Conservation (phyloP, 768 basidiomycete species). For the Mycena indigotica region DNA sequence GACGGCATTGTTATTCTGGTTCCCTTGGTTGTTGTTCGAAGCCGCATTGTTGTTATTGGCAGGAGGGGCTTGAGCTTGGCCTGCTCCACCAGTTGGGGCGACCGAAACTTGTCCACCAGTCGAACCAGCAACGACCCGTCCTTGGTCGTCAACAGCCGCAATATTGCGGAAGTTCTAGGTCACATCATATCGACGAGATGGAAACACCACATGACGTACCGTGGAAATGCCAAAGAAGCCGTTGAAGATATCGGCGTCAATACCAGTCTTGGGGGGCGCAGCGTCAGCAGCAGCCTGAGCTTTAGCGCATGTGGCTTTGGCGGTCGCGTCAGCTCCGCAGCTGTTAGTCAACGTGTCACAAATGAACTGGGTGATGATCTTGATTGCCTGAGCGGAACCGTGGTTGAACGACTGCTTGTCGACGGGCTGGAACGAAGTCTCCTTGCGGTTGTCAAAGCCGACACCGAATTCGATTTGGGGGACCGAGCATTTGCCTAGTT, state of each 20-base stretch:
- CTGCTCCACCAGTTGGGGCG: conserved; percentile 7
- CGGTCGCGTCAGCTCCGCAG: conserved; percentile 54
- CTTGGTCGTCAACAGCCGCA: conserved; percentile 48
- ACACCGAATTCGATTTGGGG: conserved; percentile 60
- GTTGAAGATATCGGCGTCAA: conserved; percentile 64
- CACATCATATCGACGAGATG: background rate
- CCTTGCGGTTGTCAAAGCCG: conserved; percentile 59
- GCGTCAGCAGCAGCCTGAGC: conserved; percentile 45
- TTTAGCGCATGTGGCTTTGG: conserved; percentile 46
- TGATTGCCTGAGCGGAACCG: conserved; percentile 56
- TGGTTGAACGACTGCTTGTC: conserved; percentile 53
- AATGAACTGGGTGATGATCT: conserved; percentile 55
- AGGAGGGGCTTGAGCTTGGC: conserved; percentile 7
- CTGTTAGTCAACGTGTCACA: conserved; percentile 55
- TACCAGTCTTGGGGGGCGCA: conserved; percentile 46
- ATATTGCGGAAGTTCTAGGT: conserved; percentile 47
- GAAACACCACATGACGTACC: conserved; percentile 28
- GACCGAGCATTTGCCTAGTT: conserved; percentile 49
- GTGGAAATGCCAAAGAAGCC: conserved; percentile 53
- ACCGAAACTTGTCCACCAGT: conserved; percentile 11
- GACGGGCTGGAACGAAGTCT: conserved; percentile 58
- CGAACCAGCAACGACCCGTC: conserved; percentile 24
- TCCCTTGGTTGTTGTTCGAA: conserved; percentile 5
- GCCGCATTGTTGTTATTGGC: conserved; percentile 9
- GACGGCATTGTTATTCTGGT: conserved; percentile 23